These are phyloP conservation scores for Erythrophleum ivorense DNA, from an alignment of 331 rosid genomes.

Conservation along the genomic window DNA sequence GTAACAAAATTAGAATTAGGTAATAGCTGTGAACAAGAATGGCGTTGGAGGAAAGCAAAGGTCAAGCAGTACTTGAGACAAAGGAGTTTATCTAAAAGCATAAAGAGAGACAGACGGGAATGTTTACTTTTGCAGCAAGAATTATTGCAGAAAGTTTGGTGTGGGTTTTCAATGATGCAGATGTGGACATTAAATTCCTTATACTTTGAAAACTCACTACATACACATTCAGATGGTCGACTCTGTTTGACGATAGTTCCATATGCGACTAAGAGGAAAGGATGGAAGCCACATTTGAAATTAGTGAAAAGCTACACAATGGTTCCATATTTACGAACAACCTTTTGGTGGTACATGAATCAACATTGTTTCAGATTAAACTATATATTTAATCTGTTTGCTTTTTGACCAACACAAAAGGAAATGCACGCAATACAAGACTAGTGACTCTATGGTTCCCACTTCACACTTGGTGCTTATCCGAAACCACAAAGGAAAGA, in stretches of 20 bases:
- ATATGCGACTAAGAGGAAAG: conserved; percentile 1
- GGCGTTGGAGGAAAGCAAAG: neutral
- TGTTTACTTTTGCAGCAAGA: conserved; percentile 10
- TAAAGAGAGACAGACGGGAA: neutral
- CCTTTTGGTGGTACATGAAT: conserved; percentile 32
- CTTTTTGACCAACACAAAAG: conserved; percentile 30
- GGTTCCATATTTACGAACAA: conserved; percentile 8
- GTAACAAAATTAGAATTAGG: neutral
- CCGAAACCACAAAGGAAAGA: neutral
- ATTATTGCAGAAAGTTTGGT: neutral
- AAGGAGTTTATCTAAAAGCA: neutral
- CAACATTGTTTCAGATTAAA: conserved; percentile 13
- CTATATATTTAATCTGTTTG: neutral
- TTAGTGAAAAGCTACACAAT: conserved; percentile 8
- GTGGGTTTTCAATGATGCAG: neutral
- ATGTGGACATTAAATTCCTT: neutral
- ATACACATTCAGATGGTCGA: conserved; percentile 1
- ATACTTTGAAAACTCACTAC: neutral
- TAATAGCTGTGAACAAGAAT: neutral
- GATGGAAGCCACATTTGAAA: conserved; percentile 15
- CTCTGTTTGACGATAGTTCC: conserved; percentile 18
- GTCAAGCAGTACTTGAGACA: neutral
- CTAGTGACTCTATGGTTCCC: conserved; percentile 13
- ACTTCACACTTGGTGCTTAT: conserved; percentile 19
- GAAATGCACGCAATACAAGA: neutral